phyloP scores from a whole-genome alignment of 2,329 filamentous ascomycete species.

The Bimuria novae-zelandiae region DNA sequence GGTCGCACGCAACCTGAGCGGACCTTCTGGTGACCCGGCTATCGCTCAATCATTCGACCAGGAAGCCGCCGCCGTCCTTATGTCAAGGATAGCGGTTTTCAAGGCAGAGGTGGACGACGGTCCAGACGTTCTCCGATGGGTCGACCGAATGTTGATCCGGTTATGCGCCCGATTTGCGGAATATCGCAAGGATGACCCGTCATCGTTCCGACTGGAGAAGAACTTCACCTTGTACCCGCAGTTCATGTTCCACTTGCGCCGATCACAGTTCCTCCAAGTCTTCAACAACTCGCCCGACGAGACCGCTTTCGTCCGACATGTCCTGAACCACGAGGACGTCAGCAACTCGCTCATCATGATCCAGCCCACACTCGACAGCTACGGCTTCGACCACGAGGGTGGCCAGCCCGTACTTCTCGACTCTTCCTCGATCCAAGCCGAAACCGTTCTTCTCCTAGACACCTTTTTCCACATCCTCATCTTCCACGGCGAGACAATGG shows the following conservation, averaged over 20 bases:
- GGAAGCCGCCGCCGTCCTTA: conserved; percentile 94
- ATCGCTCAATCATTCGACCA: conserved; percentile 98
- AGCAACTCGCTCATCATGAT: conserved; percentile 99
- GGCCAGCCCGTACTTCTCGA: conserved; percentile 92
- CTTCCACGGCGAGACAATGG: conserved; percentile 97
- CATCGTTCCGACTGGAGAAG: conserved; percentile 89
- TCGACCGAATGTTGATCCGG: conserved; percentile 96
- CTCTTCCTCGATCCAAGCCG: conserved; percentile 92
- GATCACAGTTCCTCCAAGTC: conserved; percentile 96
- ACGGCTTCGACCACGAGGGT: conserved; percentile 94
- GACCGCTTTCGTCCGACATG: conserved; percentile 97
- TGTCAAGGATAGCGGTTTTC: conserved; percentile 99
- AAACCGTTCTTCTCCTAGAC: conserved; percentile 90
- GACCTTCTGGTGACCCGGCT: conserved; percentile 89
- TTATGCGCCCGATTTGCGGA: conserved; percentile 96
- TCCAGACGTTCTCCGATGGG: conserved; percentile 97
- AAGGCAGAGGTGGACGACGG: conserved; percentile 98
- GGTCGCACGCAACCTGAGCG: conserved; percentile 86
- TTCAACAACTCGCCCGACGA: conserved; percentile 99
- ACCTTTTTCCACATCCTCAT: conserved; percentile 99
- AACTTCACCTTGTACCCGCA: conserved; percentile 99
- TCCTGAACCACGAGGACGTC: conserved; percentile 95
- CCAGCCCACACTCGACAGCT: conserved; percentile 94
- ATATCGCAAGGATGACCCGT: conserved; percentile 96
- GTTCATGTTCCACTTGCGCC: conserved; percentile 98